Base-by-base conservation (phyloP, 441 rosid species). In the Melastoma candidum region DNA sequence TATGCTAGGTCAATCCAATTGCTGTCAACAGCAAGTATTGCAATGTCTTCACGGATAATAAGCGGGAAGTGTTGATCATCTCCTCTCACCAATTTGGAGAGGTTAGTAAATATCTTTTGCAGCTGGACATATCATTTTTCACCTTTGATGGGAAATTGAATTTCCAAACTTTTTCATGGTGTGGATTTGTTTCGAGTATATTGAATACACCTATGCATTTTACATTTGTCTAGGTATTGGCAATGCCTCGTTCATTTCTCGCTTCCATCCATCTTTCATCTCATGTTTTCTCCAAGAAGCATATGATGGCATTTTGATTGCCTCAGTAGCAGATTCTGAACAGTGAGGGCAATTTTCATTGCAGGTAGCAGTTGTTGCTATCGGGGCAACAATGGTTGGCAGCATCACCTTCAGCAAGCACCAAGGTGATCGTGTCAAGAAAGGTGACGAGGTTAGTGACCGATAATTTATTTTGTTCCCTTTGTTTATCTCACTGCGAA, bases 361-460 rank as follows among this genome's bases (percentile, higher is more conserved):
- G 63, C 78, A 92, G 98, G 94, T 88, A 49, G 98, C 98, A 47
- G 79, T 87, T 72, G 81, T 92, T 67, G 97, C 98, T 14, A 88
- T 92, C 26, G 95, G 98, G 48, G 98, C 97, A 65, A 85, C 98
- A 27, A 85, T 85, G 98, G 97, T 92, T 49, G 97, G 98, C 60
- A 87, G 95, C 70, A 85, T 88, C 53, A 83, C 73, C 60, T 83
- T 92, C 54, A 26, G 63, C 44, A 87, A 71, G 61, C 60, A 79
- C 63, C 72, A 78, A 64, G 87, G 94, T 10, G 97, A 84, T 45
- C 22, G 36, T 63, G 78, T 77, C 32, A 82, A 75, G 63, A 92
- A 83, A 65, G 97, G 95, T 43, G 95, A 89, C 44, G 90, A 83
- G 84, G 97, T 89, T 56, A 29, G 32, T 43, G 9, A 24, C 10